Evolutionary conservation across 345 rosid species (phyloP).

Genomic region (Salix caprea): DNA sequence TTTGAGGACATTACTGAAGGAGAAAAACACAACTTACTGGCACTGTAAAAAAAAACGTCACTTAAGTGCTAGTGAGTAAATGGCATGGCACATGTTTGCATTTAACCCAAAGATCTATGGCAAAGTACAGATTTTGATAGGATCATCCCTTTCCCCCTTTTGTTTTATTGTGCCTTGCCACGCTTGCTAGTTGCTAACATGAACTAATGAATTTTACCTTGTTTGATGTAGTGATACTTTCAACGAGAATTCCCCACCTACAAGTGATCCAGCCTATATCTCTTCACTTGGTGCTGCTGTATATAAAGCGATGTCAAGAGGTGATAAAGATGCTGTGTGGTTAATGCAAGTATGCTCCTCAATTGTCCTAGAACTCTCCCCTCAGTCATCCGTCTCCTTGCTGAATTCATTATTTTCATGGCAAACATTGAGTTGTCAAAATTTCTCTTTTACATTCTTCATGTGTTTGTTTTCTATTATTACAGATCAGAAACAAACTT

Average conservation of each 20-base stretch:
- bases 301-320: conserved; percentile 86
- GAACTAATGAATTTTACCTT: conserved; percentile 2
- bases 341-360: conserved; percentile 77
- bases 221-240: conserved; percentile 73
- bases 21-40: no score
- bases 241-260: conserved; percentile 91
- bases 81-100: no score
- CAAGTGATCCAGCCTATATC: conserved; percentile 68
- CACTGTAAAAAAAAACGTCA: no score
- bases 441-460: not conserved
- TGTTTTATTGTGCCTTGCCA: not conserved
- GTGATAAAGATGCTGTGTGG: conserved; percentile 89
- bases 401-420: not conserved
- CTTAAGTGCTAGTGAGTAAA: no score
- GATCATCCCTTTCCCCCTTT: not conserved
- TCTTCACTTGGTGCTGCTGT: conserved; percentile 83
- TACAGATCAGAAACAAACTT: no score
- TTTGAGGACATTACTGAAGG: no score
- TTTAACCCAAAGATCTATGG: not conserved
- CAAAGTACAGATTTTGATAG: not conserved
- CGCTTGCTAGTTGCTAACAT: conserved; percentile 14
- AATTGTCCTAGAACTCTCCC: conserved; percentile 8
- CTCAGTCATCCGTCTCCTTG: not conserved
- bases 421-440: not conserved
- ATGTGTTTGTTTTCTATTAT: not conserved